Conservation (phyloP, 164 flowering plant species). For the Annona squamosa region DNA sequence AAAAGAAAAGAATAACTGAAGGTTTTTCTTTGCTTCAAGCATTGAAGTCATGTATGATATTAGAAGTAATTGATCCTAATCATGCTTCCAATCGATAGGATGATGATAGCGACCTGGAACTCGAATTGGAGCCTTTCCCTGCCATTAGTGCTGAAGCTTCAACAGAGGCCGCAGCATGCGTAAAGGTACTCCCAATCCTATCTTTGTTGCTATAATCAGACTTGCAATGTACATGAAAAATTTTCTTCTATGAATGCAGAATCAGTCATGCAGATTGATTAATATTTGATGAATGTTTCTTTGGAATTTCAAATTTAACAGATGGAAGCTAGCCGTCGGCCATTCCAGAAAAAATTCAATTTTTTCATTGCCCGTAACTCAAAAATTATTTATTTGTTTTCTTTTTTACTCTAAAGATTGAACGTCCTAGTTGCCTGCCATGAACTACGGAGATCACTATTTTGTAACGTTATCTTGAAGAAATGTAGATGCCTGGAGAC, state of each 20-base stretch:
- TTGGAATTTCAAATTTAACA: no score
- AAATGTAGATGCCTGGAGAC: neutral
- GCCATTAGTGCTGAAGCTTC: conserved; percentile 47
- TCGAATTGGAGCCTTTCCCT: conserved; percentile 72
- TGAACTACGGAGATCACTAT: neutral
- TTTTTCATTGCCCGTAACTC: neutral
- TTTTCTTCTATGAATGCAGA: neutral
- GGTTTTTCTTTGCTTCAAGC: neutral
- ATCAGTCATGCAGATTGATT: neutral
- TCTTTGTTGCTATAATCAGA: neutral
- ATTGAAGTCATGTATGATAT: neutral
- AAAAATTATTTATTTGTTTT: no score
- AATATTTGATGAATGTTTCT: neutral
- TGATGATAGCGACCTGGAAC: conserved; percentile 92
- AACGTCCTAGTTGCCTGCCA: neutral
- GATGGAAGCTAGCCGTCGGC: neutral
- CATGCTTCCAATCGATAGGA: conserved; percentile 39
- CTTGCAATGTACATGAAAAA: neutral
- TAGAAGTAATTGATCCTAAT: neutral
- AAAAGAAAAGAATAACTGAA: neutral
- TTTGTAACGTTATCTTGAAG: neutral
- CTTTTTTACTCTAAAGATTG: neutral
- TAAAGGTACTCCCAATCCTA: conserved; percentile 39
- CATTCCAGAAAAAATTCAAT: no score
- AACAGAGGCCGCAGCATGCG: conserved; percentile 73